These are phyloP conservation scores for Tricholoma flavovirens DNA, from an alignment of 768 basidiomycete species.

Conservation along the genomic window DNA sequence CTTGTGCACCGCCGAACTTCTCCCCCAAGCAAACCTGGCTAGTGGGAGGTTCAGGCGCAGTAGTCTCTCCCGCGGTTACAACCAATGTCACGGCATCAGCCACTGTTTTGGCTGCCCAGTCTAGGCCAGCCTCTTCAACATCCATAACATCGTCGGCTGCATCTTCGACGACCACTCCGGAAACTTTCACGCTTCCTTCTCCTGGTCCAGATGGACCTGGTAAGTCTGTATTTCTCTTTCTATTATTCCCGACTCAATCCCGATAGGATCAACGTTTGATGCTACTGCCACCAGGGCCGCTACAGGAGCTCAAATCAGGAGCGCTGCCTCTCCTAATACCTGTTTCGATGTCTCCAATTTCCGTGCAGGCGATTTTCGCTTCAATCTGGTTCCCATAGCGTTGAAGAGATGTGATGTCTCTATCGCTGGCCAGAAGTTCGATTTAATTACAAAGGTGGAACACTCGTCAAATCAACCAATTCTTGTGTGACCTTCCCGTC, in stretches of 20 bases:
- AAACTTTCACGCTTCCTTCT: conserved; percentile 15
- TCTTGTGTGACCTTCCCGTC: not conserved
- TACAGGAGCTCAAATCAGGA: conserved; percentile 16
- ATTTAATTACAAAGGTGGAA: conserved; percentile 16
- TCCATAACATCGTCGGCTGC: not conserved
- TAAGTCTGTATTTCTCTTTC: not conserved
- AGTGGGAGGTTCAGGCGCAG: conserved; percentile 2
- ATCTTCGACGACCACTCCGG: conserved; percentile 4
- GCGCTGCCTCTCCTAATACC: conserved; percentile 10
- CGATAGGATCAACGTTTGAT: conserved; percentile 17
- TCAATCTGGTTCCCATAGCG: conserved; percentile 19
- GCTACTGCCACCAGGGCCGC: conserved; percentile 19
- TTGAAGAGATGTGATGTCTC: conserved; percentile 13
- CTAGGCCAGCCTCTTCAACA: too few relatives aligned
- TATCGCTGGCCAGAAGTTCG: conserved; percentile 15
- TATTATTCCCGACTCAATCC: not conserved
- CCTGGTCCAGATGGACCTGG: conserved; percentile 14
- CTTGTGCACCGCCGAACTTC: conserved; percentile 22
- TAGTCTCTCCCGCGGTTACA: not conserved
- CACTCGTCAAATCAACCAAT: not conserved
- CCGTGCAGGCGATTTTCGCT: conserved; percentile 16
- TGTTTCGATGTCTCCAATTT: conserved; percentile 16
- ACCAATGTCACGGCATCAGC: not conserved
- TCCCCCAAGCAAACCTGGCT: conserved; percentile 24
- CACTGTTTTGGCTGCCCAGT: not conserved